Evolutionary conservation across 2,329 filamentous ascomycete genomes (phyloP).

Genomic region (Blumeriella jaapii): DNA sequence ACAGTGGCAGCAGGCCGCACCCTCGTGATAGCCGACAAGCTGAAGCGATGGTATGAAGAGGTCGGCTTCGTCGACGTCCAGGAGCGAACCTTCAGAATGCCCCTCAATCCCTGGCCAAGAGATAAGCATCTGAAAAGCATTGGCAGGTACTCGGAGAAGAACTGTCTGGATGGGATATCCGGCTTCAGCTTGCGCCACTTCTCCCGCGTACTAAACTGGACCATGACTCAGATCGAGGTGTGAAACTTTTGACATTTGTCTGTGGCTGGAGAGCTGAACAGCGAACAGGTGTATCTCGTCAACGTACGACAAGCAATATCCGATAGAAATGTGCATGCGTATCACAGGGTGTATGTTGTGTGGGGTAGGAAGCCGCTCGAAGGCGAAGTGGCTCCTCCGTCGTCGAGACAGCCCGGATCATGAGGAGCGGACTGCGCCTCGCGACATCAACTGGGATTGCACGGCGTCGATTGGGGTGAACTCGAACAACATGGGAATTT

Average conservation of each 20-base stretch:
- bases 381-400: neutral
- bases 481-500: too few species aligned
- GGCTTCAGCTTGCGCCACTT: constrained; percentile 23
- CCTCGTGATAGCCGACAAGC: constrained; percentile 16
- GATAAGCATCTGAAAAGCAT: constrained; percentile 20
- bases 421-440: too few species aligned
- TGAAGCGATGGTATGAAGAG: constrained; percentile 26
- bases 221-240: constrained; percentile 25
- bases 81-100: constrained; percentile 41
- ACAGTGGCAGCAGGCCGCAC: constrained; percentile 14
- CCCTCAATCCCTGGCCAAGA: constrained; percentile 42
- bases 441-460: too few species aligned
- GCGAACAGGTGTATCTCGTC: constrained; percentile 20
- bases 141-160: constrained; percentile 21
- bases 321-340: constrained; percentile 22
- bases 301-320: constrained; percentile 20
- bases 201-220: constrained; percentile 21
- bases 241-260: neutral
- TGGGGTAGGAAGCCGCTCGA: constrained; percentile 20
- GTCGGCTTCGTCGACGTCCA: constrained; percentile 45
- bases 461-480: too few species aligned
- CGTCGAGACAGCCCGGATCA: too few species aligned
- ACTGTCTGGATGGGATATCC: constrained; percentile 18
- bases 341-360: constrained; percentile 23
- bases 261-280: neutral